These are phyloP conservation scores for Senna siamea DNA, from an alignment of 306 rosid genomes.

Conservation along the genomic window DNA sequence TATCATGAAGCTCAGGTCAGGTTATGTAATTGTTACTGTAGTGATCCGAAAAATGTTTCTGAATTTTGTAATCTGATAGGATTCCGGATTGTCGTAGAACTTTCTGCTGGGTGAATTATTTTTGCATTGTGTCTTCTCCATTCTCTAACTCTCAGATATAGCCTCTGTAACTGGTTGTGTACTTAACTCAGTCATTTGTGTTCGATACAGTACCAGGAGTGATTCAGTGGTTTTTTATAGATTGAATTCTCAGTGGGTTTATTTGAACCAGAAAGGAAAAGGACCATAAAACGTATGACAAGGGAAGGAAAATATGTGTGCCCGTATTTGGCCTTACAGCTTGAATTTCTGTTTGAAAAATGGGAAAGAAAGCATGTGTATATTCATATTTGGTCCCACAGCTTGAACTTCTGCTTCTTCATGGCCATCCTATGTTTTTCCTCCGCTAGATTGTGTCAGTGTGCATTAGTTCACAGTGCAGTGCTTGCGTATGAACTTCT, in stretches of 20 bases:
- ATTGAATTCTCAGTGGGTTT: conserved; percentile 5
- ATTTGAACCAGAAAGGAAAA: not conserved
- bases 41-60: not conserved
- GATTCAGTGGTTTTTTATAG: not conserved
- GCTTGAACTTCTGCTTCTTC: not conserved
- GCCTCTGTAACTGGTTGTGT: not conserved
- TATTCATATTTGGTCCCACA: conserved; percentile 9
- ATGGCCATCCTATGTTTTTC: not conserved
- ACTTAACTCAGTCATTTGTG: not conserved
- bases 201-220: not conserved
- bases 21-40: not conserved
- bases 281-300: not conserved
- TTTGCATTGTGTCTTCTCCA: not conserved
- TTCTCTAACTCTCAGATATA: not conserved
- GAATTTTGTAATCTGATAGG: not conserved
- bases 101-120: conserved; percentile 4
- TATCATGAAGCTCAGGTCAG: not conserved
- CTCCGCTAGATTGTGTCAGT: not conserved
- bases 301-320: not conserved
- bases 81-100: not conserved
- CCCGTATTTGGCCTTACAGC: not conserved
- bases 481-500: not conserved
- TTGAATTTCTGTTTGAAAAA: not conserved
- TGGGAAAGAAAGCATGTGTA: not conserved
- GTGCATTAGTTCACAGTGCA: not conserved